These are phyloP conservation scores for Pichia nanzhaoensis DNA, from an alignment of 805 yeast genomes.

Conservation along the genomic window DNA sequence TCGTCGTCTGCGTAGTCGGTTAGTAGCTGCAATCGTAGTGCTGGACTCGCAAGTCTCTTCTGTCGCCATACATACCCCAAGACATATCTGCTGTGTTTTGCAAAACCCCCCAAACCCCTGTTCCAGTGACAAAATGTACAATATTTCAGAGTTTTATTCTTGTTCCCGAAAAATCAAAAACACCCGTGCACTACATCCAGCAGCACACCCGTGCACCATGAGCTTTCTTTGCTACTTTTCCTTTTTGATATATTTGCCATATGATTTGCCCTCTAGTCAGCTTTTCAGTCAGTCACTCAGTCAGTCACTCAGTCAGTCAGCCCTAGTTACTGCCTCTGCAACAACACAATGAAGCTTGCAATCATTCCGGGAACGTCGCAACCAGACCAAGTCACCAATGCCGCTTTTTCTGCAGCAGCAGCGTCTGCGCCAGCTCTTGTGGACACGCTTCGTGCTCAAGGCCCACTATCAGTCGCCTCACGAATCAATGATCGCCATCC, in stretches of 20 bases:
- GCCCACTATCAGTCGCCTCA: constrained; percentile 53
- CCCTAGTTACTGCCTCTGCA: too few relatives aligned
- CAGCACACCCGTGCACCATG: too few relatives aligned
- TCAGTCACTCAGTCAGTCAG: too few relatives aligned
- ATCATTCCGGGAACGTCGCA: constrained; percentile 48
- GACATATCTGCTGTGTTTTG: constrained; percentile 10
- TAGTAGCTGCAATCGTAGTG: too few relatives aligned
- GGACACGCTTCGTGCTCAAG: constrained; percentile 61
- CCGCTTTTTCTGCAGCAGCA: constrained; percentile 48
- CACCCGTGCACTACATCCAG: too few relatives aligned
- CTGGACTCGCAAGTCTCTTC: too few relatives aligned
- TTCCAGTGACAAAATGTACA: too few relatives aligned
- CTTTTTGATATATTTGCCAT: not conserved
- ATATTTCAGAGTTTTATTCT: too few relatives aligned
- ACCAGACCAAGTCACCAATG: constrained; percentile 42
- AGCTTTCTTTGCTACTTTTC: not conserved
- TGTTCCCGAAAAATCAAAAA: too few relatives aligned
- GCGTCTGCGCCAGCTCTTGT: constrained; percentile 64
- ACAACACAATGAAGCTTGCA: constrained; percentile 32
- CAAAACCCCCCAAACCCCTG: too few relatives aligned
- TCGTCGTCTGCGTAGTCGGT: constrained; percentile 66
- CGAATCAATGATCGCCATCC: constrained; percentile 79
- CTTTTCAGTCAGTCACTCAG: not conserved
- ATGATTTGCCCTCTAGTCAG: not conserved
- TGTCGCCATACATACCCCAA: constrained; percentile 9